A percentile compares a stretch with the other conserved stretches of the same genome.
Evolutionary conservation across 1,284 basidiomycete genomes (phyloP).

Genomic region (Naganishia liquefaciens): DNA sequence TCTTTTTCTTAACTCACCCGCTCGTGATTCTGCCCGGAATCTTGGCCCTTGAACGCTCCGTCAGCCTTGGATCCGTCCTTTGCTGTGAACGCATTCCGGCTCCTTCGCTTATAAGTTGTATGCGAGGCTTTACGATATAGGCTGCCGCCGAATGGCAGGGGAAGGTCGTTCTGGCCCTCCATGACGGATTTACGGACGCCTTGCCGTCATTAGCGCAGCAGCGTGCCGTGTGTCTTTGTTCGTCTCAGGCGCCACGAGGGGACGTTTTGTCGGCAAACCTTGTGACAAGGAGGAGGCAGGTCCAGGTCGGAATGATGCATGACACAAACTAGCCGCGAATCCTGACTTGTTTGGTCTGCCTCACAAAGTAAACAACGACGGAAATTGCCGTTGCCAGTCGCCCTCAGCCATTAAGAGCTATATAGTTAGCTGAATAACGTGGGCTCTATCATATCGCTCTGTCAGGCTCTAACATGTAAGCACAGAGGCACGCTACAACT

Average conservation of each 20-base stretch:
- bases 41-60: not conserved
- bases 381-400: too few relatives aligned
- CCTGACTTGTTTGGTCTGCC: not conserved
- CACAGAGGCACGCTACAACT: too few relatives aligned
- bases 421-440: too few relatives aligned
- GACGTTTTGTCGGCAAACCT: too few relatives aligned
- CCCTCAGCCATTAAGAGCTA: too few relatives aligned
- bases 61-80: not conserved
- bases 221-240: not conserved
- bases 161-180: conserved; percentile 1
- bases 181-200: not conserved
- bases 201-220: not conserved
- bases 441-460: too few relatives aligned
- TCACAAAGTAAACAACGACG: conserved; percentile 16
- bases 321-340: not conserved
- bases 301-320: too few relatives aligned
- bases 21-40: not conserved
- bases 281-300: too few relatives aligned
- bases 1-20: not conserved
- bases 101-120: conserved; percentile 8
- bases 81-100: not conserved
- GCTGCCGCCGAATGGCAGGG: not conserved
- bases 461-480: too few relatives aligned
- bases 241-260: too few relatives aligned
- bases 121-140: conserved; percentile 19